A percentile compares a stretch with the other conserved stretches of the same genome.
phyloP scores from a whole-genome alignment of 176 grass and related monocot genomes.

The Chrysopogon serrulatus region DNA sequence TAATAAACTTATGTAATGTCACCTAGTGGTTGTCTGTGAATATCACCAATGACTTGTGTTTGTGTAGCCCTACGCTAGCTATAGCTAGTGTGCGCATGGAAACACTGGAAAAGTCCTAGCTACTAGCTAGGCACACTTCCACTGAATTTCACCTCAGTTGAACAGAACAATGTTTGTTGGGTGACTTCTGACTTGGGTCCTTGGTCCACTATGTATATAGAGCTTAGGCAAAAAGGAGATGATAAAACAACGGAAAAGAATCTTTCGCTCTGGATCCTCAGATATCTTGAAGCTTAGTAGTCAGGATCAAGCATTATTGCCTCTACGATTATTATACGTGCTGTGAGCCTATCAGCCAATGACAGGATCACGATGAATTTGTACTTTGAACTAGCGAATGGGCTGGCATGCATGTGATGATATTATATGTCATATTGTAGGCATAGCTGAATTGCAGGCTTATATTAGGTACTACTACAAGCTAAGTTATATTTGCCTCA shows the following conservation, averaged over 20 bases:
- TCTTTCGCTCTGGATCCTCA: constrained; percentile 3
- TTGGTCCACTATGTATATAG: neutral
- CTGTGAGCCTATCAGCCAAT: constrained; percentile 14
- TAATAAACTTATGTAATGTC: too few relatives aligned
- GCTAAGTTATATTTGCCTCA: constrained; percentile 8
- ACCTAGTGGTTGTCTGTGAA: neutral
- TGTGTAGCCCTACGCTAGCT: neutral
- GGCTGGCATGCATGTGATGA: neutral
- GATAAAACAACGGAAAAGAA: neutral
- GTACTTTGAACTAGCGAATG: constrained; percentile 18
- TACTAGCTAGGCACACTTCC: too few relatives aligned
- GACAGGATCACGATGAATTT: constrained; percentile 5
- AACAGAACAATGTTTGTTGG: neutral
- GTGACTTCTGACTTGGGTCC: neutral
- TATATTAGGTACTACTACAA: constrained; percentile 1
- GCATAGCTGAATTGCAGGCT: constrained; percentile 1
- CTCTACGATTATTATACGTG: neutral
- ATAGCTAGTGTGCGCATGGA: too few relatives aligned
- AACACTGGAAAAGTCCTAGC: too few relatives aligned
- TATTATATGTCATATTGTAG: neutral
- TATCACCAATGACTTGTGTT: neutral
- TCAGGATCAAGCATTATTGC: neutral
- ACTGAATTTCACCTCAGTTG: neutral
- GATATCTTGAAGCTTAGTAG: constrained; percentile 2
- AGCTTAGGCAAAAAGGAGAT: neutral